Percentiles rank a stretch among this genome's conserved stretches.
Evolutionary conservation across 257 asterid species (phyloP).

Genomic region (Plantago elongata): DNA sequence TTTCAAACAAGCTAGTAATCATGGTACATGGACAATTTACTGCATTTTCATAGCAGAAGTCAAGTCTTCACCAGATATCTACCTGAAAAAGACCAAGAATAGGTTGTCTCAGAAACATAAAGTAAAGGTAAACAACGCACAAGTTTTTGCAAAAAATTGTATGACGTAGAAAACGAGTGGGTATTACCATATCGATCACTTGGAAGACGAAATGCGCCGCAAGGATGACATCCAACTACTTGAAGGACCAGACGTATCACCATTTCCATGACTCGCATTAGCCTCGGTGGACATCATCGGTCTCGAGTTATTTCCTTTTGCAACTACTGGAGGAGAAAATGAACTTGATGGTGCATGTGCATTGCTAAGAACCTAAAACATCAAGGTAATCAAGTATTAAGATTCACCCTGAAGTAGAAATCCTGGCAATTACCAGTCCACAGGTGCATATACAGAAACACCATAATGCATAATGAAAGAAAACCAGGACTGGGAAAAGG

Average conservation of each 20-base stretch:
- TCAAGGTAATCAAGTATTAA: slow-evolving; percentile 11
- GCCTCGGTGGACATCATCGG: slow-evolving; percentile 58
- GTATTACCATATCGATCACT: slow-evolving; percentile 42
- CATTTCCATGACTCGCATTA: slow-evolving; percentile 52
- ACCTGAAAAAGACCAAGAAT: slow-evolving; percentile 15
- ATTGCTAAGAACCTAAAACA: slow-evolving; percentile 48
- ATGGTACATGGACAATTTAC: slow-evolving; percentile 5
- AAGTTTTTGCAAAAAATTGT: background rate
- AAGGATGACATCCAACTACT: slow-evolving; percentile 89
- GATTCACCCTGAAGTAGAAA: slow-evolving; percentile 4
- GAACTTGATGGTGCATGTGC: slow-evolving; percentile 63
- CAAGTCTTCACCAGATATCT: slow-evolving; percentile 3
- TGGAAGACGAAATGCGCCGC: slow-evolving; percentile 86
- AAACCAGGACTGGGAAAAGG: too few species aligned
- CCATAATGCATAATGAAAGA: background rate
- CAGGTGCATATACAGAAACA: slow-evolving; percentile 9
- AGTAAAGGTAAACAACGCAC: background rate
- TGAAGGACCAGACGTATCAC: slow-evolving; percentile 63
- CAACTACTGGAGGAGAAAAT: slow-evolving; percentile 49
- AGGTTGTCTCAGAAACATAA: background rate
- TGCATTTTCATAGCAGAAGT: slow-evolving; percentile 7
- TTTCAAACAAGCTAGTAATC: slow-evolving; percentile 16
- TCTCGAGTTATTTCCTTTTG: slow-evolving; percentile 56
- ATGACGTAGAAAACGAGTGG: background rate
- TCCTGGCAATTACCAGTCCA: background rate